phyloP scores from a whole-genome alignment of 768 basidiomycete species.

The Naganishia vaughanmartiniae region DNA sequence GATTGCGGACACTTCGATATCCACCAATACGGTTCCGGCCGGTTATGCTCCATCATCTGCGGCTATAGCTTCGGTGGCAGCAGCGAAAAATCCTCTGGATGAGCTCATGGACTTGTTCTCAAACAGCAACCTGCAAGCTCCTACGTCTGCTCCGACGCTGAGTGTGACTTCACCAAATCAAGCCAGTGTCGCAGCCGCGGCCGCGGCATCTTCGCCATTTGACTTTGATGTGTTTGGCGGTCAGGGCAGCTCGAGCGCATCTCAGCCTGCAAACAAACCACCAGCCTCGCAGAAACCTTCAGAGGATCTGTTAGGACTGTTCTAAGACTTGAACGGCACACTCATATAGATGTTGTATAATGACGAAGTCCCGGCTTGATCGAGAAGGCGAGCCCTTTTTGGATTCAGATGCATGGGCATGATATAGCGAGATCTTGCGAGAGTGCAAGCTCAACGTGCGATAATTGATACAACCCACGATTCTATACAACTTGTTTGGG shows the following conservation, averaged over 20 bases:
- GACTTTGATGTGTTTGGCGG: constrained; percentile 15
- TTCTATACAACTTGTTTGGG: background rate
- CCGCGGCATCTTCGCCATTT: constrained; percentile 7
- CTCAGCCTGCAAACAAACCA: background rate
- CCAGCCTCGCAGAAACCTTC: constrained; percentile 11
- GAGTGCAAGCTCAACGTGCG: background rate
- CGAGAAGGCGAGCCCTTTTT: background rate
- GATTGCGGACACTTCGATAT: constrained; percentile 60
- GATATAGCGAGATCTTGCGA: background rate
- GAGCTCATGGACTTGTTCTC: constrained; percentile 93
- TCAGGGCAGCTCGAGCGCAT: constrained; percentile 1
- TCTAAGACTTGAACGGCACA: background rate
- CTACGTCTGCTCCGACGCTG: background rate
- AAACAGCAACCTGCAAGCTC: constrained; percentile 32
- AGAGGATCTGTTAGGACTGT: constrained; percentile 14
- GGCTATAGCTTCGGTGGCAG: constrained; percentile 56
- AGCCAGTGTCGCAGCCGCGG: constrained; percentile 9
- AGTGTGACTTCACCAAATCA: constrained; percentile 17
- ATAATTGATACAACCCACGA: background rate
- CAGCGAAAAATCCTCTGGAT: constrained; percentile 83
- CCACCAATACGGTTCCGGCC: constrained; percentile 53
- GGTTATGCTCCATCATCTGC: constrained; percentile 36
- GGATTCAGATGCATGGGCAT: background rate
- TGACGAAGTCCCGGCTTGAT: background rate
- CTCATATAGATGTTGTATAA: constrained; percentile 13